These are phyloP conservation scores for Boletus sp. DNA, from an alignment of 768 basidiomycete genomes.

Conservation along the genomic window DNA sequence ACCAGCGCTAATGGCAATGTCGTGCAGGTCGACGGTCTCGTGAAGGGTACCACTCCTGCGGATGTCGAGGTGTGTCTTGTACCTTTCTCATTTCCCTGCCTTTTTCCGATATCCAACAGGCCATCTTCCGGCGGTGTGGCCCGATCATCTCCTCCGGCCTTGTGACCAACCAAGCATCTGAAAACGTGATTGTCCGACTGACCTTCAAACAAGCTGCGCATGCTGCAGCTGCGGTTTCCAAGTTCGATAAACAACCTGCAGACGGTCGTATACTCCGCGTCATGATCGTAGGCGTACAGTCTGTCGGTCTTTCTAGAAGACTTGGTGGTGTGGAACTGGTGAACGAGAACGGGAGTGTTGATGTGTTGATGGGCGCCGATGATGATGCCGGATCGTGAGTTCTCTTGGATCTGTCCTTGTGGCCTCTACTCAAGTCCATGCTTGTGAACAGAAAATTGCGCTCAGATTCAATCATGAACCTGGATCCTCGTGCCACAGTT, in stretches of 20 bases:
- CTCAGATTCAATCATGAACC: constrained; percentile 65
- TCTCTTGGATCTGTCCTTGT: not conserved
- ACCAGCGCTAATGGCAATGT: constrained; percentile 52
- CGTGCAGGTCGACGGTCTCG: constrained; percentile 72
- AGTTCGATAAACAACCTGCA: constrained; percentile 78
- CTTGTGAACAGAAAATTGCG: constrained; percentile 68
- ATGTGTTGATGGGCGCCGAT: constrained; percentile 53
- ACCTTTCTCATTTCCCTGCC: not conserved
- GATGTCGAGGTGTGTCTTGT: constrained; percentile 53
- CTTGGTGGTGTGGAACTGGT: constrained; percentile 53
- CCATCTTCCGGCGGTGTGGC: constrained; percentile 82
- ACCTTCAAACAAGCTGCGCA: constrained; percentile 64
- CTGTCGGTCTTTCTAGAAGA: constrained; percentile 54
- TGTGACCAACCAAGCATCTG: constrained; percentile 12
- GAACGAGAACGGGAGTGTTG: constrained; percentile 36
- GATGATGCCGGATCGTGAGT: constrained; percentile 53
- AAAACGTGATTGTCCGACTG: constrained; percentile 59
- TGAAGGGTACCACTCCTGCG: constrained; percentile 72
- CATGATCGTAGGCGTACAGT: constrained; percentile 54
- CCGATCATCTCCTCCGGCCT: constrained; percentile 46
- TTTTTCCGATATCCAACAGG: constrained; percentile 27
- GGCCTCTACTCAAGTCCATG: not conserved
- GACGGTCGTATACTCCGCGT: constrained; percentile 76
- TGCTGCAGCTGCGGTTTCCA: constrained; percentile 64
- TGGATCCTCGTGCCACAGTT: constrained; percentile 63